Percentiles rank a stretch among this genome's conserved stretches.
phyloP scores from a whole-genome alignment of 2,329 filamentous ascomycete genomes.

The Penicillium sp. region DNA sequence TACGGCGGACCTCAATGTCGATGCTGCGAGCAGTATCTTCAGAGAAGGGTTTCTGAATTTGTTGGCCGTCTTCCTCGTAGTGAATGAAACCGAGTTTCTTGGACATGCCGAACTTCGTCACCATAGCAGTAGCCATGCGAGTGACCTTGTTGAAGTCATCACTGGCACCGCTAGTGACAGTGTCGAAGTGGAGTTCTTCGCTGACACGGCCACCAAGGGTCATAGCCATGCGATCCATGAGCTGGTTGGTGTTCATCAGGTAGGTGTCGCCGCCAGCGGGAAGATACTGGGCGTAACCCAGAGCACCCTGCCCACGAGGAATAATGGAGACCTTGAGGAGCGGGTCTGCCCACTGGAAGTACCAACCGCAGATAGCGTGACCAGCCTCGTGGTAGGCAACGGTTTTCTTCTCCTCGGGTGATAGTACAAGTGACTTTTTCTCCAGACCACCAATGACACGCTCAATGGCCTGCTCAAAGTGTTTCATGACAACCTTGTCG shows the following conservation, averaged over 20 bases:
- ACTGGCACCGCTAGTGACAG: constrained; percentile 90
- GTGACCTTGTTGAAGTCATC: constrained; percentile 99
- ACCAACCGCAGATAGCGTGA: constrained; percentile 98
- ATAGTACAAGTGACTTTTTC: constrained; percentile 94
- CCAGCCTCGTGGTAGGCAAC: constrained; percentile 98
- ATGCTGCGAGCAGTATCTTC: constrained; percentile 92
- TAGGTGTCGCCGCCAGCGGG: constrained; percentile 83
- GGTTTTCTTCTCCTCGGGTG: constrained; percentile 90
- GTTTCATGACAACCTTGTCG: constrained; percentile 78
- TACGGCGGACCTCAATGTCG: constrained; percentile 85
- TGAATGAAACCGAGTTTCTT: constrained; percentile 90
- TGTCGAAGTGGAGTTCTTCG: constrained; percentile 95
- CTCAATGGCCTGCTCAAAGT: constrained; percentile 98
- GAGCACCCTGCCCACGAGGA: constrained; percentile 86
- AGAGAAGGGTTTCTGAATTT: constrained; percentile 91
- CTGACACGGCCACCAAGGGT: constrained; percentile 93
- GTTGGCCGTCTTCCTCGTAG: constrained; percentile 76
- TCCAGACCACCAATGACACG: constrained; percentile 94
- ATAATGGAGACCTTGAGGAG: constrained; percentile 99
- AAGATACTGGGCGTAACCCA: constrained; percentile 98
- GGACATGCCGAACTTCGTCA: constrained; percentile 99
- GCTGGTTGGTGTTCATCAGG: constrained; percentile 90
- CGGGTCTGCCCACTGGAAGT: constrained; percentile 93
- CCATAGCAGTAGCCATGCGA: constrained; percentile 93
- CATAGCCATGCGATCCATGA: constrained; percentile 99